These are phyloP conservation scores for Candida nemodendra DNA, from an alignment of 805 yeast genomes.

Conservation along the genomic window DNA sequence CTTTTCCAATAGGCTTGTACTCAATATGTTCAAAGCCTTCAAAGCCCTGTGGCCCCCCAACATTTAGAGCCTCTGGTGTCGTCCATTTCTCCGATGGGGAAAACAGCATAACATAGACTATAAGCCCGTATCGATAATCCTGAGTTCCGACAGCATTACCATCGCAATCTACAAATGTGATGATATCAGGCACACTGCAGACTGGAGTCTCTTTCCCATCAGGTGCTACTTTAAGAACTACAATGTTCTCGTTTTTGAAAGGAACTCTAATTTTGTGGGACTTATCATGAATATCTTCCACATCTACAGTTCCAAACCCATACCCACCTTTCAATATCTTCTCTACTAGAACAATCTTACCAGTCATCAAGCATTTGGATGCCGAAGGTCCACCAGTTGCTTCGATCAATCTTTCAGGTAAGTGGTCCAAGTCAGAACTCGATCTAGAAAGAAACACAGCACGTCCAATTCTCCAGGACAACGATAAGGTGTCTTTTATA, in stretches of 20 bases:
- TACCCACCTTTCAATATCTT: slow-evolving; percentile 40
- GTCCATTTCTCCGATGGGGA: slow-evolving; percentile 37
- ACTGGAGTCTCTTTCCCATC: slow-evolving; percentile 26
- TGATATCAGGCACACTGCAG: slow-evolving; percentile 42
- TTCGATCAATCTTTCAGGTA: slow-evolving; percentile 35
- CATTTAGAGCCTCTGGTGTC: slow-evolving; percentile 34
- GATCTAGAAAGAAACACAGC: slow-evolving; percentile 38
- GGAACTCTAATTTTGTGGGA: slow-evolving; percentile 30
- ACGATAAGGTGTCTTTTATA: slow-evolving; percentile 35
- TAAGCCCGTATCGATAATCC: slow-evolving; percentile 42
- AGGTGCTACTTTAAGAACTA: slow-evolving; percentile 27
- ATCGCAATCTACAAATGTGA: slow-evolving; percentile 38
- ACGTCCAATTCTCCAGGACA: slow-evolving; percentile 46
- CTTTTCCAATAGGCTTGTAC: slow-evolving; percentile 38
- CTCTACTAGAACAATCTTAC: slow-evolving; percentile 43
- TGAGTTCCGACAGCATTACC: slow-evolving; percentile 47
- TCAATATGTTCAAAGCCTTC: slow-evolving; percentile 34
- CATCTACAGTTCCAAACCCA: slow-evolving; percentile 40
- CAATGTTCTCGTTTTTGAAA: slow-evolving; percentile 46
- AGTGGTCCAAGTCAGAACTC: slow-evolving; percentile 32
- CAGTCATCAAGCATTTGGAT: slow-evolving; percentile 36
- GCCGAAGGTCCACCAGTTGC: slow-evolving; percentile 34
- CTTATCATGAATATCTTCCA: slow-evolving; percentile 22
- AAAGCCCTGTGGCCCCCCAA: slow-evolving; percentile 42
- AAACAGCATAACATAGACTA: slow-evolving; percentile 39